Evolutionary conservation across 1,284 basidiomycete species (phyloP).

Genomic region (Jaminaea rosea): DNA sequence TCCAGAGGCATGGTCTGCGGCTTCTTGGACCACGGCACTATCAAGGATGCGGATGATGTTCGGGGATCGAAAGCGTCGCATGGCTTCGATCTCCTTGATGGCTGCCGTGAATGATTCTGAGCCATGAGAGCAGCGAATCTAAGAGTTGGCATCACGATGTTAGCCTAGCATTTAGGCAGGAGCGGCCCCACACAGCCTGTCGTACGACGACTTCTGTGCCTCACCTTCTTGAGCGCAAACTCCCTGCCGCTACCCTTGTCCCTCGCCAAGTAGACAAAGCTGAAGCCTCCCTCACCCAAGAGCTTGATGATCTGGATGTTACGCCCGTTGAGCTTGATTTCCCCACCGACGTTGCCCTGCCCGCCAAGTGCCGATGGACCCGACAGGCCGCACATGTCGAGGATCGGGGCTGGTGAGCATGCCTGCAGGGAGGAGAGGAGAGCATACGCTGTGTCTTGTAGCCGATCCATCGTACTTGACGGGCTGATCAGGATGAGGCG

Average conservation of each 20-base stretch:
- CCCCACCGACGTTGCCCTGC: neutral
- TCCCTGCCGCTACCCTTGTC: constrained; percentile 35
- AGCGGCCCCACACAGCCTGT: too few species aligned
- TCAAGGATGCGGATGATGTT: constrained; percentile 44
- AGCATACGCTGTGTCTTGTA: constrained; percentile 6
- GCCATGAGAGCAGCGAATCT: constrained; percentile 44
- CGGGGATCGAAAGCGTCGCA: constrained; percentile 41
- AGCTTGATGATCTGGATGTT: constrained; percentile 37
- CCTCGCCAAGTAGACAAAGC: constrained; percentile 37
- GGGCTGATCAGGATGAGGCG: neutral
- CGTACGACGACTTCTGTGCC: too few species aligned
- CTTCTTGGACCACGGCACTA: constrained; percentile 41
- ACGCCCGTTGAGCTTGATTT: constrained; percentile 38
- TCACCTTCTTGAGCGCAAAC: constrained; percentile 45
- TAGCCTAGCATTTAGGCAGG: too few species aligned
- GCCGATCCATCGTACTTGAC: neutral
- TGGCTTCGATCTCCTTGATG: constrained; percentile 46
- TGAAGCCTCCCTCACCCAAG: constrained; percentile 39
- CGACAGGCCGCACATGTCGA: neutral
- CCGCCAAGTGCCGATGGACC: too few species aligned
- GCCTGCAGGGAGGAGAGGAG: constrained; percentile 4
- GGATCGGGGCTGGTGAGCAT: too few species aligned
- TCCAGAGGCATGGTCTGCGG: constrained; percentile 14
- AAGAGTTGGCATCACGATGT: too few species aligned
- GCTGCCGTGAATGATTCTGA: constrained; percentile 40